phyloP scores from a whole-genome alignment of 225 moss, liverwort and hornwort genomes.

The Rhytidiadelphus loreus region DNA sequence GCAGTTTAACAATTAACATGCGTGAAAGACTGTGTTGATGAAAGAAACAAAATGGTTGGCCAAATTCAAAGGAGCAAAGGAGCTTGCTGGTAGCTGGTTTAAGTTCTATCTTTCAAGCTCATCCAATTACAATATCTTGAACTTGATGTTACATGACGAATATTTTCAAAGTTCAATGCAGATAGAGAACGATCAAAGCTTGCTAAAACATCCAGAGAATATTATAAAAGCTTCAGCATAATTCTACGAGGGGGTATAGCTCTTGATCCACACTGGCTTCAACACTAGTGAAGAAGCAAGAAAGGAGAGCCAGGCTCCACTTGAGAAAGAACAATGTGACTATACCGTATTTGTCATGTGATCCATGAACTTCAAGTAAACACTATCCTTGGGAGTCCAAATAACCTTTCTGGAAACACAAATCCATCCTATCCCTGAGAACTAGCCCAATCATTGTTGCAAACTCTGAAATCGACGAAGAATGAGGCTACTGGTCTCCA shows the following conservation, averaged over 20 bases:
- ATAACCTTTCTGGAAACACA: background rate
- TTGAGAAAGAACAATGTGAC: background rate
- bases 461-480: constrained; percentile 87
- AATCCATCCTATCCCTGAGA: background rate
- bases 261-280: background rate
- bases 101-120: background rate
- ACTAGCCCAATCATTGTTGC: constrained; percentile 41
- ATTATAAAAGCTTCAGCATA: background rate
- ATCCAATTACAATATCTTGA: background rate
- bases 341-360: background rate
- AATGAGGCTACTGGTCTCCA: constrained; percentile 93
- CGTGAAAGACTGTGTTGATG: too few relatives aligned
- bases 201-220: background rate
- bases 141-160: background rate
- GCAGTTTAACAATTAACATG: background rate
- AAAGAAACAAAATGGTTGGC: background rate
- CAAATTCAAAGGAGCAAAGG: background rate
- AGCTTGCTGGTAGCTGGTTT: background rate
- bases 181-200: background rate
- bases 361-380: background rate
- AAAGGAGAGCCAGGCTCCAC: background rate
- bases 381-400: background rate
- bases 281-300: background rate
- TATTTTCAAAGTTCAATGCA: background rate
- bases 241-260: background rate